A percentile compares a stretch with the other conserved stretches of the same genome.
phyloP scores from a whole-genome alignment of 129 eudicot species.

The Daucus carota region DH1_v3.0 NC_030381.2:1808501-1809000 shows the following conservation, averaged over 20 bases:
- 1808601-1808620: background rate
- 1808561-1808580: background rate
- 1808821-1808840: too few relatives aligned
- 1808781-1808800: too few relatives aligned
- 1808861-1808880: too few relatives aligned
- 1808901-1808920: background rate
- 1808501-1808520: background rate
- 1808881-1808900: too few relatives aligned
- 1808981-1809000: too few relatives aligned
- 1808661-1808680: background rate
- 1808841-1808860: too few relatives aligned
- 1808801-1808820: too few relatives aligned
- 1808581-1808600: background rate
- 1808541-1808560: background rate
- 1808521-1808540: background rate
- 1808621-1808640: background rate
- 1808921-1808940: background rate
- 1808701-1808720: background rate
- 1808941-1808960: too few relatives aligned
- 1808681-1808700: background rate
- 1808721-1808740: too few relatives aligned
- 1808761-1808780: too few relatives aligned
- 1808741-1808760: too few relatives aligned
- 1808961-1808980: background rate
- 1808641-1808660: background rate